phyloP scores from a whole-genome alignment of 1,284 basidiomycete species.

The Puccinia sorghi region DNA sequence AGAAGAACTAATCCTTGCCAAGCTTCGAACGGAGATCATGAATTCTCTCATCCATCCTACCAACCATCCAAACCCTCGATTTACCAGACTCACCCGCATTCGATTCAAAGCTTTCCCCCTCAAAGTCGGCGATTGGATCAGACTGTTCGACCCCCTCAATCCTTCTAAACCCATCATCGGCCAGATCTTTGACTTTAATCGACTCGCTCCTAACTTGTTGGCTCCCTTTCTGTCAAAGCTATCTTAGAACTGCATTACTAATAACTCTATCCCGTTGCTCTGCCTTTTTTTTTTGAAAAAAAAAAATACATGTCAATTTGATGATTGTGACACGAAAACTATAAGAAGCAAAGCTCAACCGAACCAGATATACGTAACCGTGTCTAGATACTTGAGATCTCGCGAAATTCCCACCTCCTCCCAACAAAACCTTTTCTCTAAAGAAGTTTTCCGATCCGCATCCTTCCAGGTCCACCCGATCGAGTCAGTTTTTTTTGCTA shows the following conservation, averaged over 20 bases:
- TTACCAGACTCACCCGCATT: neutral
- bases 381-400: constrained; percentile 11
- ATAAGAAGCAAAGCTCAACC: neutral
- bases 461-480: constrained; percentile 18
- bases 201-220: neutral
- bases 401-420: neutral
- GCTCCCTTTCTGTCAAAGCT: neutral
- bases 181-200: constrained; percentile 5
- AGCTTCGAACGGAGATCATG: neutral
- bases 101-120: constrained; percentile 1
- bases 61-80: neutral
- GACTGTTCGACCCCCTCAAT: neutral
- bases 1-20: neutral
- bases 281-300: too few relatives aligned
- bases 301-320: too few relatives aligned
- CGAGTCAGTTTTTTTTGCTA: constrained; percentile 19
- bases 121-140: constrained; percentile 6
- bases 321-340: neutral
- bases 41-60: neutral
- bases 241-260: too few relatives aligned
- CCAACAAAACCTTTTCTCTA: neutral
- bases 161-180: constrained; percentile 8
- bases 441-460: constrained; percentile 23
- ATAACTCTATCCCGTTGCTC: too few relatives aligned
- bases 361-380: neutral